Percentiles rank a stretch among this genome's conserved stretches.
Evolutionary conservation across 305 asterid genomes (phyloP).

Genomic region (Andrographis paniculata): DNA sequence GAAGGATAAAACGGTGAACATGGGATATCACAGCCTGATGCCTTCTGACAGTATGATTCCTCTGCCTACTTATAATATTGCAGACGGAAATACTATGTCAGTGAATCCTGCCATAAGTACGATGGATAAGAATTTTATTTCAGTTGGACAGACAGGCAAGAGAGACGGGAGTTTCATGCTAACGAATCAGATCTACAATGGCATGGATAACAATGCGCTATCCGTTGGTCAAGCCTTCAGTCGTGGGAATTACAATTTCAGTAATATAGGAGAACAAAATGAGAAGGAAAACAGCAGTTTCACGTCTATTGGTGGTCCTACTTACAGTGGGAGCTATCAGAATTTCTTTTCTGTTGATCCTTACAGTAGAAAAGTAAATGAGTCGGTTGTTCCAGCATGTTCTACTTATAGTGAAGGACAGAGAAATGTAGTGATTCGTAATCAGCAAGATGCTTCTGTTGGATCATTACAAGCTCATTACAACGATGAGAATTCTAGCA

Average conservation of each 20-base stretch:
- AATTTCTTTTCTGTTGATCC: constrained; percentile 28
- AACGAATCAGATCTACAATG: constrained; percentile 26
- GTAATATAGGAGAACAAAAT: constrained; percentile 20
- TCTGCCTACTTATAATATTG: constrained; percentile 26
- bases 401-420: constrained; percentile 30
- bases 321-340: constrained; percentile 22
- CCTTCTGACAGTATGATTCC: constrained; percentile 19
- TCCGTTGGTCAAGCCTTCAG: constrained; percentile 31
- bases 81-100: constrained; percentile 21
- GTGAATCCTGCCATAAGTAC: constrained; percentile 23
- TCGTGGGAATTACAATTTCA: constrained; percentile 23
- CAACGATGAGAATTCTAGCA: constrained; percentile 29
- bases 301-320: not conserved
- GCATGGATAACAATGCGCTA: constrained; percentile 24
- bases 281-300: constrained; percentile 2
- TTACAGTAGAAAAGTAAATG: constrained; percentile 26
- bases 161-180: constrained; percentile 32
- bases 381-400: constrained; percentile 21
- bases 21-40: constrained; percentile 18
- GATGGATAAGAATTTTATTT: constrained; percentile 20
- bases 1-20: constrained; percentile 21
- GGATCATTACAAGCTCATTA: constrained; percentile 23
- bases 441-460: constrained; percentile 27
- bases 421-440: constrained; percentile 15
- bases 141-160: constrained; percentile 31